Evolutionary conservation across 345 rosid genomes (phyloP).

Genomic region (Syzygium aromaticum): DNA sequence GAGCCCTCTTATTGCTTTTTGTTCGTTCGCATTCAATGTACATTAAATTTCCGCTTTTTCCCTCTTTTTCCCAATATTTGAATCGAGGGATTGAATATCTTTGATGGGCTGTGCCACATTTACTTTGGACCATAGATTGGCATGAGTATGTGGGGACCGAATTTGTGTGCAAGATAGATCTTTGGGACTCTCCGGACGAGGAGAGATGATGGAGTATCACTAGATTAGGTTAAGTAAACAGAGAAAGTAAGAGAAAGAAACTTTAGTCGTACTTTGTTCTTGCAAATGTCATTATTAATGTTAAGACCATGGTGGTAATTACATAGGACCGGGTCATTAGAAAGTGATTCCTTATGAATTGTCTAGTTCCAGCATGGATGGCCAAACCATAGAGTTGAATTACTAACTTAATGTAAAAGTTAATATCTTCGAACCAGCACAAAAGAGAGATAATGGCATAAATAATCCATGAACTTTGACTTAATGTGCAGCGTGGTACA

Average conservation of each 20-base stretch:
- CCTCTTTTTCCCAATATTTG: not conserved
- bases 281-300: not conserved
- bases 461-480: no score
- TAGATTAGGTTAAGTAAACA: not conserved
- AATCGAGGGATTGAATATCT: not conserved
- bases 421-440: no score
- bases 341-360: not conserved
- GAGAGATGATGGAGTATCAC: not conserved
- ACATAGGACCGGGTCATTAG: not conserved
- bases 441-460: not conserved
- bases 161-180: not conserved
- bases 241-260: not conserved
- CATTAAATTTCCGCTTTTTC: not conserved
- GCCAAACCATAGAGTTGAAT: not conserved
- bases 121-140: not conserved
- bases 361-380: not conserved
- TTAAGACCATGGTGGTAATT: not conserved
- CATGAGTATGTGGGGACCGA: not conserved
- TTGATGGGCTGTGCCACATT: not conserved
- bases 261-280: not conserved
- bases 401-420: not conserved
- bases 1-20: not conserved
- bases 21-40: not conserved
- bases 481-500: no score
- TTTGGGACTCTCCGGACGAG: not conserved